Conservation (phyloP, 371 early-diverging fungal species). For the Rhizomucor miehei region DNA sequence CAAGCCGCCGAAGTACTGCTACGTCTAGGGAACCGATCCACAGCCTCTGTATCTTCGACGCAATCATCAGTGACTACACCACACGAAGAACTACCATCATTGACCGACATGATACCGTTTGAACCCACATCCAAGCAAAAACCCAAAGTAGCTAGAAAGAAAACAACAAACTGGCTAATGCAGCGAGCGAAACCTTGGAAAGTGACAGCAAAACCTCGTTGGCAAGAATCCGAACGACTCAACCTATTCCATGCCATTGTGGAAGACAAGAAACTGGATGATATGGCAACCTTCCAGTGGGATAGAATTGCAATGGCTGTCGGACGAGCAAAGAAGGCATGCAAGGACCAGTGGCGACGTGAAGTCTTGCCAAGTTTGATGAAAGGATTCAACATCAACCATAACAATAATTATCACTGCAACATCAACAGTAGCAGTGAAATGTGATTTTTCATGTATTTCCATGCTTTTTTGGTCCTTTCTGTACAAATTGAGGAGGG, state of each 20-base stretch:
- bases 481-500: neutral
- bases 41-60: too few species aligned
- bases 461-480: too few species aligned
- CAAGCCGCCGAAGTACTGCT: too few species aligned
- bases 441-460: too few species aligned
- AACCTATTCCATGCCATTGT: conserved; percentile 16
- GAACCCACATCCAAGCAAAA: neutral
- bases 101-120: conserved; percentile 1
- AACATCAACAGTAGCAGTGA: too few species aligned
- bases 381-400: too few species aligned
- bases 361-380: conserved; percentile 9
- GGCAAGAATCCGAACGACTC: conserved; percentile 16
- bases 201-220: conserved; percentile 12
- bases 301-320: conserved; percentile 18
- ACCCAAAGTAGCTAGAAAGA: neutral
- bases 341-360: conserved; percentile 31
- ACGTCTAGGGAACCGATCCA: too few species aligned
- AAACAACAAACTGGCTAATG: conserved; percentile 4
- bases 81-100: neutral
- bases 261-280: conserved; percentile 17
- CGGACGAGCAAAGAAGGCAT: conserved; percentile 16
- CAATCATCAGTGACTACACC: too few species aligned
- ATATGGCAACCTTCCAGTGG: conserved; percentile 22
- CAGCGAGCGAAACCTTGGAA: too few species aligned
- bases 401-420: too few species aligned